These are phyloP conservation scores for Macadamia integrifolia DNA, from an alignment of 164 flowering plant genomes.

Conservation along the genomic window DNA sequence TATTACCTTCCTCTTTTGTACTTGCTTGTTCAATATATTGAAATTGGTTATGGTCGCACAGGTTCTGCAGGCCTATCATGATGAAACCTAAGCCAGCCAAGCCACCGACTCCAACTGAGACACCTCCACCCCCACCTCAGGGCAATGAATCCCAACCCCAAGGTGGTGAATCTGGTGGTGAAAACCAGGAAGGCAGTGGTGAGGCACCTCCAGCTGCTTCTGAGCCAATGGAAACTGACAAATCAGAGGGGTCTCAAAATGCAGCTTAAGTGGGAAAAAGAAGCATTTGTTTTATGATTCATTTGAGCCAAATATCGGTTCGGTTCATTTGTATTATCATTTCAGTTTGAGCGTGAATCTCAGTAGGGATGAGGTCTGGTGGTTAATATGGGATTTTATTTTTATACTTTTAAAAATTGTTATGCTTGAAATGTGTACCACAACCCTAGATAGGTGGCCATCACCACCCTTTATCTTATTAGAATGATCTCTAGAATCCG, in stretches of 20 bases:
- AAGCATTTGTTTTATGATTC: background rate
- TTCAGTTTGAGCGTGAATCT: background rate
- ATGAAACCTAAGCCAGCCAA: constrained; percentile 49
- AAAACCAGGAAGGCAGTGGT: constrained; percentile 15
- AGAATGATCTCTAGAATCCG: background rate
- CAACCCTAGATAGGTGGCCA: background rate
- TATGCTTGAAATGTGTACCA: background rate
- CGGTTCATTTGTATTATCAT: background rate
- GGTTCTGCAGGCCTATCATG: constrained; percentile 42
- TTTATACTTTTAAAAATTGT: background rate
- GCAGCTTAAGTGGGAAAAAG: constrained; percentile 10
- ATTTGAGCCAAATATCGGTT: background rate
- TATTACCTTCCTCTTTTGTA: background rate
- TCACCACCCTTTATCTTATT: too few species aligned
- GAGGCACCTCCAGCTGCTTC: constrained; percentile 36
- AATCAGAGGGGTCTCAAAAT: constrained; percentile 21
- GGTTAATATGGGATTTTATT: background rate
- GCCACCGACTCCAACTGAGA: constrained; percentile 44
- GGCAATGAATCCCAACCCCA: constrained; percentile 34
- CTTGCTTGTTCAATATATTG: background rate
- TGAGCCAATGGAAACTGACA: constrained; percentile 75
- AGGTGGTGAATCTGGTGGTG: constrained; percentile 16
- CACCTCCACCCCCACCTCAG: constrained; percentile 39
- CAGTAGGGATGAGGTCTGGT: background rate
- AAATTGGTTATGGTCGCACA: constrained; percentile 6